Base-by-base conservation (phyloP, 768 basidiomycete genomes). In the Suillus placidus region DNA sequence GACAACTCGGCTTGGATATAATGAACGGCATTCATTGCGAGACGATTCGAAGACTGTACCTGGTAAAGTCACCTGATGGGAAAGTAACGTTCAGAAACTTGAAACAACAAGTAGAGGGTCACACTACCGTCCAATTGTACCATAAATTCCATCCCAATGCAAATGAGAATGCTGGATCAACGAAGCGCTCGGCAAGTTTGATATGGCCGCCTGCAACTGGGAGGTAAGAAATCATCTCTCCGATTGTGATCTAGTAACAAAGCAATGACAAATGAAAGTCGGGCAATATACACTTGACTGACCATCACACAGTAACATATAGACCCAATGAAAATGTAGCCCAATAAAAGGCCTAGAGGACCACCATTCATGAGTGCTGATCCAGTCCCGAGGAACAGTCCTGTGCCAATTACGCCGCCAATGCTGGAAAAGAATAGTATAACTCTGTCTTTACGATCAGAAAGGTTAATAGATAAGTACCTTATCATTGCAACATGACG, bases 151-250 rank as follows among this genome's bases (percentile, higher is more conserved):
- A 81, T 3, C 79, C 80, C 55, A 80, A 76, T 1, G 84, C 75
- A 66, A 85, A 83, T 2, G 82, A 79, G 67, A 76, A 78, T 3
- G 81, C 80, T 0, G 79, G 81, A 61, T 84, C 80, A 23, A 84
- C 79, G 35, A 84, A 84, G 6, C 84, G 79, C 62, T 83, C 83
- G 0, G 83, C 81, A 12, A 82, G 77, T 30, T 78, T 80, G 54
- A 84, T 82, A 61, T 82, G 81, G 60, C 82, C 82, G 1, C 83
- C 83, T 23, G 82, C 75, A 8, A 84, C 69, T 9, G 83, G 83
- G 14, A 84, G 69, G 57, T 78, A 82, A 5, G 83, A 72, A 0
- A 78, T 74, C 83, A 85, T 85, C 69, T 84, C 83, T 40, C 83
- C 83, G 8, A 78, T 65, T 34, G 78, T 73, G 5, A 77, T 70